phyloP scores from a whole-genome alignment of 2,329 filamentous ascomycete species.

The Geoglossum cookeanum region DNA sequence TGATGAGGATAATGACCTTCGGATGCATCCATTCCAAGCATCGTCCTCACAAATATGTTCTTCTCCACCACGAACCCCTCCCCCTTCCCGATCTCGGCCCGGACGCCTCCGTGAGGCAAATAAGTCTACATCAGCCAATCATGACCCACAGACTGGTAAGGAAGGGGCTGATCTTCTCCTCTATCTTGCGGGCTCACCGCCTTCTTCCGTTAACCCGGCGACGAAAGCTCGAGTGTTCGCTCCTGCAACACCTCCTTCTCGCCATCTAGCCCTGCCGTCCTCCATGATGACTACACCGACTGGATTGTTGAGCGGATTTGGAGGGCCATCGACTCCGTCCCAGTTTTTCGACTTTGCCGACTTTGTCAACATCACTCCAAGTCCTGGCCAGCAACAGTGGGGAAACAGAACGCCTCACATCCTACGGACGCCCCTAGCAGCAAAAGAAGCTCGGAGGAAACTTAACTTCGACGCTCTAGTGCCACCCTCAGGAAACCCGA shows the following conservation, averaged over 20 bases:
- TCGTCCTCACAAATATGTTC: constrained; percentile 40
- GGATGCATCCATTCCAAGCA: constrained; percentile 51
- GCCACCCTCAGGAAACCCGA: constrained; percentile 31
- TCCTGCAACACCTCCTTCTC: constrained; percentile 58
- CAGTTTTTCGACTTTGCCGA: constrained; percentile 78
- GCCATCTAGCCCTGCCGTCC: constrained; percentile 48
- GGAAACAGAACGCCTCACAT: constrained; percentile 33
- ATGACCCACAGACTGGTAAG: constrained; percentile 38
- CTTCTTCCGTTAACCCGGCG: constrained; percentile 54
- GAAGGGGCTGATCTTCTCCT: constrained; percentile 66
- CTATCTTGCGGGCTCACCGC: constrained; percentile 68
- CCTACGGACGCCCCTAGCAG: constrained; percentile 48
- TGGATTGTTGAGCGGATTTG: constrained; percentile 19
- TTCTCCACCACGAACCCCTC: constrained; percentile 77
- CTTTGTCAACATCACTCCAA: constrained; percentile 94
- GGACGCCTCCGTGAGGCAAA: constrained; percentile 29
- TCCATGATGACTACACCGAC: constrained; percentile 82
- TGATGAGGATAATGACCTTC: constrained; percentile 62
- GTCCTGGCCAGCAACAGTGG: constrained; percentile 79
- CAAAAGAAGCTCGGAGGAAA: constrained; percentile 50
- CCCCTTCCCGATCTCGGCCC: constrained; percentile 32
- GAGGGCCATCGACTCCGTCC: not conserved
- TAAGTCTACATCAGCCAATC: constrained; percentile 27
- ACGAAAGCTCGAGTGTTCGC: constrained; percentile 40
- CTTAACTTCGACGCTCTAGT: constrained; percentile 68